Evolutionary conservation across 176 grass and related monocot genomes (phyloP).

Genomic region (Themeda triandra): DNA sequence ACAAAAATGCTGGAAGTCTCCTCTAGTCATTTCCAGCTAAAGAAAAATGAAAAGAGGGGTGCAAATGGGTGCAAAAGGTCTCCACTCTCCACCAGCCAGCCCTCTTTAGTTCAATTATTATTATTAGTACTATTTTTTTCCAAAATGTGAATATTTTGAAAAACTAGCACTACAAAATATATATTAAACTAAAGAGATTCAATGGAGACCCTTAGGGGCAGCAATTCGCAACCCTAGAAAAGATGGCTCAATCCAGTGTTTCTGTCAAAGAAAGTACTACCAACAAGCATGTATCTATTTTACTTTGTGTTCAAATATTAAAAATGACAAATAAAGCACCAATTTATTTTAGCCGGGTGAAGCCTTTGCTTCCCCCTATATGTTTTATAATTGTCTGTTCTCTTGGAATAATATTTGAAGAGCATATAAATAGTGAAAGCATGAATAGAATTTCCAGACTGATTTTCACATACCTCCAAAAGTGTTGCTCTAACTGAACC

Average conservation of each 20-base stretch:
- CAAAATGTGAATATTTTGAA: neutral
- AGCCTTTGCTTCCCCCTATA: neutral
- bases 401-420: neutral
- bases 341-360: neutral
- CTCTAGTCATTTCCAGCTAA: neutral
- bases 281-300: neutral
- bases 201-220: neutral
- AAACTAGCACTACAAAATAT: neutral
- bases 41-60: neutral
- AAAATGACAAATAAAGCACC: neutral
- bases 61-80: neutral
- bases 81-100: neutral
- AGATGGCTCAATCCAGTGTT: neutral
- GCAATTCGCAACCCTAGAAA: neutral
- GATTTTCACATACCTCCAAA: constrained; percentile 53
- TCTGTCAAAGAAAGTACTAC: neutral
- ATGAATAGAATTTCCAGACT: neutral
- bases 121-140: neutral
- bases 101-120: neutral
- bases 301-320: neutral
- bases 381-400: neutral
- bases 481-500: constrained; percentile 71
- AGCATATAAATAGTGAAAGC: neutral
- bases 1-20: neutral
- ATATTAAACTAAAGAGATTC: neutral